A percentile compares a stretch with the other conserved stretches of the same genome.
phyloP scores from a whole-genome alignment of 2,329 filamentous ascomycete genomes.

The Sarocladium brachiariae region DNA sequence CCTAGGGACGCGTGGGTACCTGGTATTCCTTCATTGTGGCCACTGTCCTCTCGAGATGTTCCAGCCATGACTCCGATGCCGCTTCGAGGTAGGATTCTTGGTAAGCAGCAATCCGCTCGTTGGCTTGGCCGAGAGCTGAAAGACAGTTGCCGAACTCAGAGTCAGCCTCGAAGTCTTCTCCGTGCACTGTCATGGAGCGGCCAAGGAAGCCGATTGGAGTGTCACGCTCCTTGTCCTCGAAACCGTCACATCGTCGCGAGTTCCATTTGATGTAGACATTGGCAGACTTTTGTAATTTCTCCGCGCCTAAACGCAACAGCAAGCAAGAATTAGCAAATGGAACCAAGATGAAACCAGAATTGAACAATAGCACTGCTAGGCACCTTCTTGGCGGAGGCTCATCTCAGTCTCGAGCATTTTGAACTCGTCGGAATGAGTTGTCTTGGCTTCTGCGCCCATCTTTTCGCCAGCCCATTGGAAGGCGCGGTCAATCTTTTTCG shows the following conservation, averaged over 20 bases:
- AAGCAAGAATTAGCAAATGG: neutral
- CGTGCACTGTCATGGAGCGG: conserved; percentile 78
- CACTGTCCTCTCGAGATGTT: conserved; percentile 81
- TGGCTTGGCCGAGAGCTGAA: conserved; percentile 70
- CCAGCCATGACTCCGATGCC: conserved; percentile 78
- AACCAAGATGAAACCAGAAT: neutral
- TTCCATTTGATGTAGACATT: conserved; percentile 81
- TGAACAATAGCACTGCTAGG: neutral
- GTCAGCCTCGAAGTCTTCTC: conserved; percentile 85
- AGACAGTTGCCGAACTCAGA: conserved; percentile 89
- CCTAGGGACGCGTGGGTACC: conserved; percentile 42
- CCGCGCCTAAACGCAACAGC: conserved; percentile 59
- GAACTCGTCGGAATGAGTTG: conserved; percentile 82
- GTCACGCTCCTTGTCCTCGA: conserved; percentile 80
- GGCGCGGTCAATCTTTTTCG: conserved; percentile 88
- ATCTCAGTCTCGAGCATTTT: conserved; percentile 86
- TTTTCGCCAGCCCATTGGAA: conserved; percentile 98
- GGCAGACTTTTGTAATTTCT: conserved; percentile 81
- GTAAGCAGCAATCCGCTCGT: conserved; percentile 78
- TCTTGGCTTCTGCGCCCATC: conserved; percentile 89
- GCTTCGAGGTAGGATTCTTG: conserved; percentile 78
- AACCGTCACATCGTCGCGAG: conserved; percentile 70
- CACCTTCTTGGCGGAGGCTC: conserved; percentile 82
- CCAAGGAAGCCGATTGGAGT: conserved; percentile 74
- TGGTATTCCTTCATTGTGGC: conserved; percentile 98